Conservation (phyloP, 306 rosid species). For the Prunus salicina region DNA sequence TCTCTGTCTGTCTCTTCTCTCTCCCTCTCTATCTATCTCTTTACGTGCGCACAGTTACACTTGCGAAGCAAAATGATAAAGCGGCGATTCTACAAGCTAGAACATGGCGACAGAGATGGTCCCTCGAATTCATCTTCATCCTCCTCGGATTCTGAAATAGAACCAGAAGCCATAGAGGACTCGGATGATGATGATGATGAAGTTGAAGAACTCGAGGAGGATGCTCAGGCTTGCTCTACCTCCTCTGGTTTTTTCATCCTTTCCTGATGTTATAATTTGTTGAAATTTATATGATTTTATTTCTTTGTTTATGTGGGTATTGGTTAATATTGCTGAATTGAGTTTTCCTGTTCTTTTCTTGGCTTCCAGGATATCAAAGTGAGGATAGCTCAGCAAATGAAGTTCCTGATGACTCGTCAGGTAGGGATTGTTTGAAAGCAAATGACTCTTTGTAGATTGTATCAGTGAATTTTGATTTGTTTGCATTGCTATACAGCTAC, state of each 20-base stretch:
- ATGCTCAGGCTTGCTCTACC: constrained; percentile 43
- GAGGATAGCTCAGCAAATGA: constrained; percentile 73
- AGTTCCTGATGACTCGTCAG: constrained; percentile 48
- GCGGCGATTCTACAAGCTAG: constrained; percentile 70
- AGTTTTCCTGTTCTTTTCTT: not conserved
- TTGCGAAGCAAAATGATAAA: constrained; percentile 54
- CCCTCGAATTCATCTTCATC: constrained; percentile 63
- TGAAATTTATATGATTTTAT: not conserved
- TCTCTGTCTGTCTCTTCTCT: not conserved
- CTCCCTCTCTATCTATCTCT: no score
- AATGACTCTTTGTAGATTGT: not conserved
- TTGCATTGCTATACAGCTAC: not conserved
- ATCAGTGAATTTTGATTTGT: not conserved
- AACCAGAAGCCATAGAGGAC: constrained; percentile 34
- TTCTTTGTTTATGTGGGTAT: not conserved
- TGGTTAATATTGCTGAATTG: not conserved
- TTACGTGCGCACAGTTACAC: not conserved
- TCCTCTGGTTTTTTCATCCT: constrained; percentile 58
- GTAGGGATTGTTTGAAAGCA: constrained; percentile 29
- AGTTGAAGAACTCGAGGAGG: constrained; percentile 18
- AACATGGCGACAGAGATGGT: constrained; percentile 54
- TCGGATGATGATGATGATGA: constrained; percentile 4
- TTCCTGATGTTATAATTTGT: not conserved
- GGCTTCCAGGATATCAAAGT: constrained; percentile 52
- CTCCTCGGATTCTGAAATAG: constrained; percentile 51